Percentiles rank a stretch among this genome's conserved stretches.
Evolutionary conservation across 176 grass and related monocot genomes (phyloP).

Genomic region (Pontederia crassipes): DNA sequence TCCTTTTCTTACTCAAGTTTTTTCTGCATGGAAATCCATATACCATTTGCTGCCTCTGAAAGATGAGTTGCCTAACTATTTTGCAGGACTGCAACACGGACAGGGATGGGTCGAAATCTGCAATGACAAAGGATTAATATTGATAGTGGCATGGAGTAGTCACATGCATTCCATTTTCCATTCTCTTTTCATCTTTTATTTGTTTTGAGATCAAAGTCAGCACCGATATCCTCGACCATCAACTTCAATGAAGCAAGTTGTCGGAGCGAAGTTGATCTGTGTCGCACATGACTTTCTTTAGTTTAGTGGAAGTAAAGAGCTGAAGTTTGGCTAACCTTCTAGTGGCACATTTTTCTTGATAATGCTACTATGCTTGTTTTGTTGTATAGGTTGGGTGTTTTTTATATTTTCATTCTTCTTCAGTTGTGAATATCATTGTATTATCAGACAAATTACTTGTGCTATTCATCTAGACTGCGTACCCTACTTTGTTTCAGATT

Average conservation of each 20-base stretch:
- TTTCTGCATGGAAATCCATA: no score
- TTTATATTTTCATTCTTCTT: background rate
- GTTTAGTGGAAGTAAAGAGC: constrained; percentile 1
- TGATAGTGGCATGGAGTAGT: background rate
- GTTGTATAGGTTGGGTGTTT: constrained; percentile 9
- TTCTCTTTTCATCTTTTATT: background rate
- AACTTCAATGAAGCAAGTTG: background rate
- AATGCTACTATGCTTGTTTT: background rate
- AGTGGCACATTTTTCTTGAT: background rate
- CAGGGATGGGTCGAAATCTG: background rate
- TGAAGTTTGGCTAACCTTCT: constrained; percentile 9
- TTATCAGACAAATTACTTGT: background rate
- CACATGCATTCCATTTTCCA: background rate
- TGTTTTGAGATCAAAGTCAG: background rate
- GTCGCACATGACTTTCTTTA: constrained; percentile 16
- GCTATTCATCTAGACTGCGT: background rate
- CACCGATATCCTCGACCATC: constrained; percentile 1
- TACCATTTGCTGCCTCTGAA: background rate
- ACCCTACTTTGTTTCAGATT: background rate
- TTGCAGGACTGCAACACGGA: constrained; percentile 2
- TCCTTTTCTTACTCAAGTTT: no score
- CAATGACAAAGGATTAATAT: constrained; percentile 8
- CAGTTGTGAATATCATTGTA: constrained; percentile 10
- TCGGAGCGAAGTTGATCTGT: background rate
- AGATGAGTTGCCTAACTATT: background rate